phyloP scores from a whole-genome alignment of 257 asterid species.

The Salvia miltiorrhiza region DNA sequence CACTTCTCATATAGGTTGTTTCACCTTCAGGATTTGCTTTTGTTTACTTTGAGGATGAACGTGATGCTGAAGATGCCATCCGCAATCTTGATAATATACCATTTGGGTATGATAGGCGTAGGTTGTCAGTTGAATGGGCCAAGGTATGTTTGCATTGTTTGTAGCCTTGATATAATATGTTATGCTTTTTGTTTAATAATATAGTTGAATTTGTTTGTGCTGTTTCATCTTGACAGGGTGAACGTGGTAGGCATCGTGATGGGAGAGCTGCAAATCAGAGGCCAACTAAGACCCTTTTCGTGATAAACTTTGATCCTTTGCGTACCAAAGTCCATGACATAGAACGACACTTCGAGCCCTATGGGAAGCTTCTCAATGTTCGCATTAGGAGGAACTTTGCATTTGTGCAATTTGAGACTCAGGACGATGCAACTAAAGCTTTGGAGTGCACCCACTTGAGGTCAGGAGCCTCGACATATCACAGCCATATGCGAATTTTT shows the following conservation, averaged over 20 bases:
- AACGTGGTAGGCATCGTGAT: constrained; percentile 76
- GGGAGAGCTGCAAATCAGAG: constrained; percentile 60
- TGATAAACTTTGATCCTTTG: constrained; percentile 87
- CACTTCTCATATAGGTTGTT: constrained; percentile 24
- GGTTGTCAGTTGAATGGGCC: constrained; percentile 78
- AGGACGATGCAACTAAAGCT: constrained; percentile 90
- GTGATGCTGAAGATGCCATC: constrained; percentile 87
- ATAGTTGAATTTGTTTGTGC: neutral
- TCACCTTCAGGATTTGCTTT: constrained; percentile 72
- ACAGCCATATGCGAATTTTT: neutral
- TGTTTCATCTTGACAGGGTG: constrained; percentile 56
- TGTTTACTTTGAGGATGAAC: constrained; percentile 87
- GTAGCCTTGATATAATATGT: neutral
- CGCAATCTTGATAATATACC: constrained; percentile 57
- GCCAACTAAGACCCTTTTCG: constrained; percentile 81
- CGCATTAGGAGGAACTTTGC: constrained; percentile 88
- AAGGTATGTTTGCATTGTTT: constrained; percentile 37
- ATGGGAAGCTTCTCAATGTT: constrained; percentile 75
- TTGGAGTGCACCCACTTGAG: constrained; percentile 94
- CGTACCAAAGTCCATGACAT: constrained; percentile 66
- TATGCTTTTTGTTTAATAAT: neutral
- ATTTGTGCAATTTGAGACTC: constrained; percentile 87
- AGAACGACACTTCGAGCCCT: constrained; percentile 85
- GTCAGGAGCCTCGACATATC: constrained; percentile 23
- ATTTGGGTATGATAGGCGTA: constrained; percentile 72